A percentile compares a stretch with the other conserved stretches of the same genome.
phyloP scores from a whole-genome alignment of 306 rosid genomes.

The Lathyrus aphaca region DNA sequence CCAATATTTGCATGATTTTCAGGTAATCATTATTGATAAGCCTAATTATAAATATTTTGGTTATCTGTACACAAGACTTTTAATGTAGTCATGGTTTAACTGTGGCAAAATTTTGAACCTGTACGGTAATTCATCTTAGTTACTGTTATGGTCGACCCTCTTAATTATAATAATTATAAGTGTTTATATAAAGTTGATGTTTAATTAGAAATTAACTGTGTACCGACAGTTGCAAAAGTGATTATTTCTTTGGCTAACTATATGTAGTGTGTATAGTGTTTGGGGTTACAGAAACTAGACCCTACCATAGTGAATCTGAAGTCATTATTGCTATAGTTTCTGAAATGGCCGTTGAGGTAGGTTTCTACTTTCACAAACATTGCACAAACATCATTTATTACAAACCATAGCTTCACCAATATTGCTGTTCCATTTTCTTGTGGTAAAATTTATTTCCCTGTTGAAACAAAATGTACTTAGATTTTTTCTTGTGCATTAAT shows the following conservation, averaged over 20 bases:
- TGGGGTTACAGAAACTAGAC: conserved; percentile 2
- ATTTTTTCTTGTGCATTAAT: conserved; percentile 10
- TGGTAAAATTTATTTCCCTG: conserved; percentile 19
- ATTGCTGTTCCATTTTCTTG: conserved; percentile 27
- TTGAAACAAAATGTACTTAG: neutral
- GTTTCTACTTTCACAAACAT: conserved; percentile 34
- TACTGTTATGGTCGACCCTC: too few species aligned
- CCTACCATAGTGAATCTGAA: conserved; percentile 27
- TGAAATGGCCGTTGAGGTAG: conserved; percentile 36
- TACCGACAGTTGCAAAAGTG: conserved; percentile 63
- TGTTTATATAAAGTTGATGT: conserved; percentile 25
- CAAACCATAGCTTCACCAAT: conserved; percentile 32
- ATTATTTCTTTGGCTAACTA: conserved; percentile 42
- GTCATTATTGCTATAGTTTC: neutral
- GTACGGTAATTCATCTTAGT: too few species aligned
- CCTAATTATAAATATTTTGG: conserved; percentile 27
- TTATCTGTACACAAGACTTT: too few species aligned
- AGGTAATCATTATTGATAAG: conserved; percentile 41
- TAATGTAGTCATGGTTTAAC: too few species aligned
- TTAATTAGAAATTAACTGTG: conserved; percentile 26
- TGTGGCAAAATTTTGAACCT: too few species aligned
- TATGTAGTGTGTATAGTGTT: conserved; percentile 20
- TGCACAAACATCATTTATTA: conserved; percentile 31
- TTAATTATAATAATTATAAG: neutral
- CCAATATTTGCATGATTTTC: conserved; percentile 46